Percentiles rank a stretch among this genome's conserved stretches.
These are phyloP conservation scores for Ogataea corticis DNA, from an alignment of 805 yeast genomes.

Conservation along the genomic window DNA sequence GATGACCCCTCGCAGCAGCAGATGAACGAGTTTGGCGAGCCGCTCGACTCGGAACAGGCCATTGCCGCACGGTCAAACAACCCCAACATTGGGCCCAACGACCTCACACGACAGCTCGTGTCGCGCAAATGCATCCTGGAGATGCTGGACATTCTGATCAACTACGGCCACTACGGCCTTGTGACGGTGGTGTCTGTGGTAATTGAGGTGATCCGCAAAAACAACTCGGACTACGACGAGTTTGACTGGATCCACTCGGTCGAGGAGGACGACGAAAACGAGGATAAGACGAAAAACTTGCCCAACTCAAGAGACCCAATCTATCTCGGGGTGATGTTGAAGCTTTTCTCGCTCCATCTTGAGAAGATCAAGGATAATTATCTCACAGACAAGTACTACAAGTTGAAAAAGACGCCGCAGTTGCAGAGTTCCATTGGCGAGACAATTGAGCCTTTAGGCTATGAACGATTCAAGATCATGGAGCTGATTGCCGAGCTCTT, in stretches of 20 bases:
- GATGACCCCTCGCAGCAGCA: constrained; percentile 24
- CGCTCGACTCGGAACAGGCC: constrained; percentile 51
- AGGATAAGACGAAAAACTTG: constrained; percentile 43
- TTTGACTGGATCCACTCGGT: constrained; percentile 37
- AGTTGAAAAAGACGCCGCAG: constrained; percentile 21
- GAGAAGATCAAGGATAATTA: constrained; percentile 33
- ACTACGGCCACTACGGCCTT: constrained; percentile 75
- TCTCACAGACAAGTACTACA: constrained; percentile 33
- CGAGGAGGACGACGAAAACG: constrained; percentile 16
- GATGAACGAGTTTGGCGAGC: constrained; percentile 57
- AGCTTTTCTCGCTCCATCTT: constrained; percentile 58
- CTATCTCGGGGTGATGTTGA: constrained; percentile 81
- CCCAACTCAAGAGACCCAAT: constrained; percentile 92
- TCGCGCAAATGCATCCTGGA: constrained; percentile 63
- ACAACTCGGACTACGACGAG: constrained; percentile 89
- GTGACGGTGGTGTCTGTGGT: constrained; percentile 93
- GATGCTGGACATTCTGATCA: constrained; percentile 73
- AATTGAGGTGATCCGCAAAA: constrained; percentile 90
- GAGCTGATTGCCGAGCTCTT: constrained; percentile 90
- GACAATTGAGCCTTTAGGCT: constrained; percentile 71
- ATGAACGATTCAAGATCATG: constrained; percentile 84
- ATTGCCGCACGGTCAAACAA: constrained; percentile 46
- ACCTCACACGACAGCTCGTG: constrained; percentile 85
- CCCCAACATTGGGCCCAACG: constrained; percentile 94
- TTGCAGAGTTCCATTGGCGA: constrained; percentile 61